A percentile compares a stretch with the other conserved stretches of the same genome.
Conservation (phyloP, 2,329 filamentous ascomycete genomes). For the Fusarium papillatum region DNA sequence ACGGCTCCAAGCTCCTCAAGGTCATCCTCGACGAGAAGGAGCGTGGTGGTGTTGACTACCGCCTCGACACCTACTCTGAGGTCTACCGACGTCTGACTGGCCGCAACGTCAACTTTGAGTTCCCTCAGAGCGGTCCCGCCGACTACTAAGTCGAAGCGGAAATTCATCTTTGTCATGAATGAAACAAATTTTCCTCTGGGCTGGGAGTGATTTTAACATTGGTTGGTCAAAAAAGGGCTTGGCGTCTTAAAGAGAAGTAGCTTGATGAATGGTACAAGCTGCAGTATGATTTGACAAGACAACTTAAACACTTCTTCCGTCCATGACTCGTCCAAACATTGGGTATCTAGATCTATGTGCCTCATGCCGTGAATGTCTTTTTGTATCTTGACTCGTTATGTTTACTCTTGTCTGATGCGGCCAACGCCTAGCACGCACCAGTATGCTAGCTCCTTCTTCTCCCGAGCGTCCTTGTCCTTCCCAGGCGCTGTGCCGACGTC, state of each 20-base stretch:
- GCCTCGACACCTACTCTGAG: constrained; percentile 99
- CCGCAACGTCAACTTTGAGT: constrained; percentile 98
- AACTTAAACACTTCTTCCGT: constrained; percentile 47
- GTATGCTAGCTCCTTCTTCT: constrained; percentile 91
- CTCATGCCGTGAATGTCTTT: constrained; percentile 25
- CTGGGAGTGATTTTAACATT: constrained; percentile 52
- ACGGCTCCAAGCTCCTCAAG: constrained; percentile 98
- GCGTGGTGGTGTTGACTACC: constrained; percentile 98
- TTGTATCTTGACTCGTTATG: constrained; percentile 19
- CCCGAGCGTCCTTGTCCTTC: constrained; percentile 73
- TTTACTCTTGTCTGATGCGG: constrained; percentile 72
- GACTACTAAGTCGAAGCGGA: constrained; percentile 78
- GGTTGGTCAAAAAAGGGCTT: constrained; percentile 58
- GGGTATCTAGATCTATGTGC: constrained; percentile 57
- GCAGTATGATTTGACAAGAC: constrained; percentile 55
- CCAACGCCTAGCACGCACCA: constrained; percentile 96
- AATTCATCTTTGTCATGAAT: constrained; percentile 28
- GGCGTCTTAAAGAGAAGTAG: constrained; percentile 64
- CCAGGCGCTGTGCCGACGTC: constrained; percentile 69
- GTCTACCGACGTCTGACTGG: constrained; percentile 99
- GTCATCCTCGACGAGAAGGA: constrained; percentile 99
- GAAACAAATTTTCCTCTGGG: constrained; percentile 32
- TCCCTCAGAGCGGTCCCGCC: constrained; percentile 84
- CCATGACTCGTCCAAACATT: constrained; percentile 44
- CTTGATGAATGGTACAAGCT: constrained; percentile 63